Base-by-base conservation (phyloP, 306 rosid species). In the Lagenaria siceraria region DNA sequence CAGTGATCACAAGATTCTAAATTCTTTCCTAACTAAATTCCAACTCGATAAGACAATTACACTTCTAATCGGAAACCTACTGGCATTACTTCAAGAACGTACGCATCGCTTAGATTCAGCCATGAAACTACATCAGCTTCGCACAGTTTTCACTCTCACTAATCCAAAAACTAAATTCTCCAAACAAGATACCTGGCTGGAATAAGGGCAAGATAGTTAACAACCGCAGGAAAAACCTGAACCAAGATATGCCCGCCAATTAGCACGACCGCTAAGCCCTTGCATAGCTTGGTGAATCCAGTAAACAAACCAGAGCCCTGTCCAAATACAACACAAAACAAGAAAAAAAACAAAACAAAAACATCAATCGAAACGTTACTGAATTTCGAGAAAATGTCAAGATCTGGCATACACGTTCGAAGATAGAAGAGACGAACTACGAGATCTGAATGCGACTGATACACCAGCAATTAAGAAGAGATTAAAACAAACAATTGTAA, bases 271-370 rank as follows among this genome's bases (percentile, higher is more conserved):
- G 93, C 87, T 0, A 93, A 84, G 31, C 98, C 98, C 66, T 93
- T 93, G 90, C 98, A 93, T 48, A 93, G 83, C 35, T 89, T 85
- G 48, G 97, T 91, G 80, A 89, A 89, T 42, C 97, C 96, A 42
- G 90, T 86, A 46, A 87, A 81, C 46, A 84, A 62, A 29, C 81
- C 83, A 40, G 87, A 69, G 79, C 91, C 90, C 93, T 87, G 83
- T 18, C 24, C 80, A 51, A 70, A 17, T 25, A 76, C 19, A 11
- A 13, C 5, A 48, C 35, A n/a, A 13, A 7, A 75, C n/a, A 19
- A n/a, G n/a, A n/a, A n/a, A n/a, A n/a, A n/a, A n/a, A n/a, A n/a
- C n/a, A n/a, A n/a, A n/a, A 48, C 52, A 4, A 64, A 66, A 40
- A 51, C 7, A 14, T 22, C 54, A 76, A 36, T 56, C 10, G 17